These are phyloP conservation scores for Rubia balearica DNA, from an alignment of 305 asterid genomes.

Conservation along the genomic window DNA sequence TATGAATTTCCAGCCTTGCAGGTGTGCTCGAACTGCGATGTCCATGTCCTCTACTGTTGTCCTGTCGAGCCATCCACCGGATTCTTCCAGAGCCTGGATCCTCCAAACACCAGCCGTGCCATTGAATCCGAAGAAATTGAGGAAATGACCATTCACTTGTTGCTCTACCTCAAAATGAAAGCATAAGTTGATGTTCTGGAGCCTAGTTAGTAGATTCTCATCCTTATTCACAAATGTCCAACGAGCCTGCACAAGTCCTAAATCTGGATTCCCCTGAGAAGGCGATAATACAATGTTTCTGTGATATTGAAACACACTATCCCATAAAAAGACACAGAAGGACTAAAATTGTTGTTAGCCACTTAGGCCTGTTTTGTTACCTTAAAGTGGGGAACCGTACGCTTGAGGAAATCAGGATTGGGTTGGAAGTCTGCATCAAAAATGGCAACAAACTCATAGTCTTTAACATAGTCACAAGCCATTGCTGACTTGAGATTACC, in stretches of 20 bases:
- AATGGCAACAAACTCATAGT: conserved; percentile 82
- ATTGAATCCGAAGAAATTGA: conserved; percentile 89
- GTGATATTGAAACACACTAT: not conserved
- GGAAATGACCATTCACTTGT: conserved; percentile 81
- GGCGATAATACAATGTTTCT: conserved; percentile 9
- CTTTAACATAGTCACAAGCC: conserved; percentile 81
- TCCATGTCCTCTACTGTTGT: conserved; percentile 98
- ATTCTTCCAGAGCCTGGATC: conserved; percentile 86
- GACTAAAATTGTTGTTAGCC: not conserved
- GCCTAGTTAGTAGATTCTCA: conserved; percentile 78
- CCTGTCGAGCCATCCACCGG: conserved; percentile 97
- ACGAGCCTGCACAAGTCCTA: conserved; percentile 90
- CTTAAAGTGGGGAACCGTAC: conserved; percentile 87
- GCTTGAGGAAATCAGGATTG: conserved; percentile 81
- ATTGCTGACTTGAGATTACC: conserved; percentile 97
- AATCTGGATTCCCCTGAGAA: conserved; percentile 66
- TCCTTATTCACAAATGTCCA: conserved; percentile 93
- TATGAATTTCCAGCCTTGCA: conserved; percentile 76
- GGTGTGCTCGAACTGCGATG: conserved; percentile 88
- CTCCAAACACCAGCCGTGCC: conserved; percentile 99
- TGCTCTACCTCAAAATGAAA: conserved; percentile 97
- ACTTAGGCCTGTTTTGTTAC: conserved; percentile 29
- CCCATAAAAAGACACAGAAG: not conserved
- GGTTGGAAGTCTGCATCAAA: conserved; percentile 94
- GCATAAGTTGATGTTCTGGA: conserved; percentile 83